Evolutionary conservation across 352 stramenopile species (phyloP), one percentile per base, ranked within the genome.

Genomic region (Phytophthora fragariaefolia): DNA sequence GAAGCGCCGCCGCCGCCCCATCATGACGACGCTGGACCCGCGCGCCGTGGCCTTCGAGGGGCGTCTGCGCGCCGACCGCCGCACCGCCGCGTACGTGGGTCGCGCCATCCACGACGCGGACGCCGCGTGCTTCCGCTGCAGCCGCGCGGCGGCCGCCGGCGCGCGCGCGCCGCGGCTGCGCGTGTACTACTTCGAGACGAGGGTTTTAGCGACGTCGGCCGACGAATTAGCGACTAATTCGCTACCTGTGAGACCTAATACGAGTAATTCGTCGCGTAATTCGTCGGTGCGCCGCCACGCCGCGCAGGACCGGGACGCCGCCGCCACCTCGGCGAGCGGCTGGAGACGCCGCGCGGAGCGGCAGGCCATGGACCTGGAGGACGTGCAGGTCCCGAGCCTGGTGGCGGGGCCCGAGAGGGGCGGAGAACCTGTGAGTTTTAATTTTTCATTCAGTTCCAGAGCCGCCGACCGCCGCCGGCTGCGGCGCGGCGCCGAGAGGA

Each of bases 181-280:
- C 18, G 36, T 85, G 24, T 90, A 80, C 53, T 90, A 90, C 66
- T 88, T 68, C 42, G 82, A 90, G 70, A 74, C 72, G 45, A 77
- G 75, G 26, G 65, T 89, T 47, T 15, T 89, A 27, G 67, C 82
- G 10, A 86, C 79, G 28, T 40, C 26, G 27, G 58, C 47, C 36
- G 56, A 61, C 22, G 18, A 78, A 75, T 60, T 68, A 76, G 50
- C 43, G 45, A 27, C 56, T 73, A 42, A 56, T 79, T 50, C 48
- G 13, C 2, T 48, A 61, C 54, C 66, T 68, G 32, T 18, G 7
- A 59, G 58, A 69, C 56, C 38, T 54, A 62, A 66, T 70, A 67
- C 13, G 3, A 0, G 24, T 12, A 52, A 56, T 60, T 53, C 55
- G 43, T 56, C 56, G 42, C 0, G 22, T 8, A 54, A 49, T 63